Conservation (phyloP, 1,284 basidiomycete species). For the Rhodotorula sp. region DNA sequence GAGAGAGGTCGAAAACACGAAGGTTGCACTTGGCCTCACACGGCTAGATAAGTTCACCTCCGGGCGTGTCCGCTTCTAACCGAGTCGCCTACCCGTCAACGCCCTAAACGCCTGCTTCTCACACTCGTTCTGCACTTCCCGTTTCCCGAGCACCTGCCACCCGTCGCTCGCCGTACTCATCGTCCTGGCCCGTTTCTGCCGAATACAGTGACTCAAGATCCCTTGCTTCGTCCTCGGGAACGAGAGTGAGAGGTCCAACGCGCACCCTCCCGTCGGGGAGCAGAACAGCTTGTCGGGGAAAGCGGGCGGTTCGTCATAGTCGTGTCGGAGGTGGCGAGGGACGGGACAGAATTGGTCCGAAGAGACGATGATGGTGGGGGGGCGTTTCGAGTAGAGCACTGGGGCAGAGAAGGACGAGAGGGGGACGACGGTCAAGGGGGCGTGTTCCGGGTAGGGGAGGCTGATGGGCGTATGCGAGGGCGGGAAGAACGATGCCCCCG, state of each 20-base stretch:
- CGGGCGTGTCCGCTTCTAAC: background rate
- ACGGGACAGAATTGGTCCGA: constrained; percentile 5
- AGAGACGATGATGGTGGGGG: constrained; percentile 37
- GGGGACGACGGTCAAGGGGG: constrained; percentile 17
- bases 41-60: background rate
- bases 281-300: constrained; percentile 34
- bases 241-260: constrained; percentile 23
- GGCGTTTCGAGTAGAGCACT: constrained; percentile 24
- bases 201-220: constrained; percentile 10
- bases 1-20: too few relatives aligned
- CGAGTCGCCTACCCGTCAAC: constrained; percentile 27
- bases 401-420: constrained; percentile 24
- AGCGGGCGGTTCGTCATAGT: background rate
- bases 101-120: constrained; percentile 38
- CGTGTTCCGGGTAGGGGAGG: constrained; percentile 33
- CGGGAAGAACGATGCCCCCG: background rate
- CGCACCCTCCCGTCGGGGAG: constrained; percentile 33
- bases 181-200: constrained; percentile 7
- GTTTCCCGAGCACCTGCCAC: constrained; percentile 32
- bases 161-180: constrained; percentile 14
- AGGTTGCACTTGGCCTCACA: background rate
- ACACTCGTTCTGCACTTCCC: constrained; percentile 26
- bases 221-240: background rate
- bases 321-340: background rate
- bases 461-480: background rate